A percentile compares a stretch with the other conserved stretches of the same genome.
phyloP scores from a whole-genome alignment of 805 yeast genomes.

The Osmozyma mogii region DNA sequence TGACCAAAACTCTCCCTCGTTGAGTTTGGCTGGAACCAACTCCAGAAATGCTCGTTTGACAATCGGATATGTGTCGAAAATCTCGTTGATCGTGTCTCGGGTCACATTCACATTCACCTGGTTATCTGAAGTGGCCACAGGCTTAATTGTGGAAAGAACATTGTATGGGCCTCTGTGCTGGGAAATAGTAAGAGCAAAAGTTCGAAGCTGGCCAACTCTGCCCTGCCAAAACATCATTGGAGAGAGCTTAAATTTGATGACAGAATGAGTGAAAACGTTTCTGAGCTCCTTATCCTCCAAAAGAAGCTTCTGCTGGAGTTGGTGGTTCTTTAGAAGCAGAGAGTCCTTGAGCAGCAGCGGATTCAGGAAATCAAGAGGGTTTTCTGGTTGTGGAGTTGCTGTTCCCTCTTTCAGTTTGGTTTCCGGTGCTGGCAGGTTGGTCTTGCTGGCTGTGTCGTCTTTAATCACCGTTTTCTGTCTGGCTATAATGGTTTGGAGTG shows the following conservation, averaged over 20 bases:
- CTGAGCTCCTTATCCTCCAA: constrained; percentile 62
- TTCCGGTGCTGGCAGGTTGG: constrained; percentile 13
- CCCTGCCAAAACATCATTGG: constrained; percentile 85
- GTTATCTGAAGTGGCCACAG: constrained; percentile 88
- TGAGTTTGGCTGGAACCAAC: constrained; percentile 70
- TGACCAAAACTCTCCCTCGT: constrained; percentile 94
- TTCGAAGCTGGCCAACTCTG: constrained; percentile 68
- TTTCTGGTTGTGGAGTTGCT: constrained; percentile 6
- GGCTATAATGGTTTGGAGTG: constrained; percentile 61
- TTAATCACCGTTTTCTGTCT: constrained; percentile 49
- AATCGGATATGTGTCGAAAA: constrained; percentile 88
- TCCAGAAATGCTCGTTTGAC: constrained; percentile 86
- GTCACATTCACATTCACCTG: constrained; percentile 90
- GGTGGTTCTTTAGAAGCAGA: constrained; percentile 59
- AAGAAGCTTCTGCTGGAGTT: constrained; percentile 71
- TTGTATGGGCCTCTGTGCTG: constrained; percentile 92
- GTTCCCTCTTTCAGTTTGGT: constrained; percentile 3
- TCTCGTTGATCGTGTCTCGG: constrained; percentile 79
- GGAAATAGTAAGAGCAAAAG: constrained; percentile 75
- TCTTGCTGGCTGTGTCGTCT: constrained; percentile 17
- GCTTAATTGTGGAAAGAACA: constrained; percentile 86
- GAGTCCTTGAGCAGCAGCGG: constrained; percentile 27
- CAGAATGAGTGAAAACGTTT: constrained; percentile 79
- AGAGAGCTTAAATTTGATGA: constrained; percentile 66
- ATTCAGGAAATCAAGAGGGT: constrained; percentile 14